Evolutionary conservation across 768 basidiomycete species (phyloP).

Genomic region (Coprinellus micaceus): DNA sequence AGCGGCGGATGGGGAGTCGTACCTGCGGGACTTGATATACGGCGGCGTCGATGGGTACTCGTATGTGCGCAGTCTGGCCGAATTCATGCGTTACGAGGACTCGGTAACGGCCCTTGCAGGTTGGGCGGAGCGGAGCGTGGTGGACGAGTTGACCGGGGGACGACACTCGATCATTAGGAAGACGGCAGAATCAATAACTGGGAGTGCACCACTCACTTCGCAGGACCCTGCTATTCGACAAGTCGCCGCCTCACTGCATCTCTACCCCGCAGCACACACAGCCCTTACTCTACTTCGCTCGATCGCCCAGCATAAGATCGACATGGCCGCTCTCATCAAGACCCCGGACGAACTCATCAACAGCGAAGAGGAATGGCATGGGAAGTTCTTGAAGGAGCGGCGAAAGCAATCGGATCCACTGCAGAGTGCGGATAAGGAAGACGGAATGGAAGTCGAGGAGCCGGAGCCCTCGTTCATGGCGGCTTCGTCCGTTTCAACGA

Average conservation of each 20-base stretch:
- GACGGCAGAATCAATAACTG: constrained; percentile 23
- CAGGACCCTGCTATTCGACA: constrained; percentile 25
- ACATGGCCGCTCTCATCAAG: constrained; percentile 49
- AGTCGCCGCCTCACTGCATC: constrained; percentile 37
- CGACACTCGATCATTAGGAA: constrained; percentile 44
- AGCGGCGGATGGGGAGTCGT: constrained; percentile 59
- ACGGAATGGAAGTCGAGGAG: constrained; percentile 12
- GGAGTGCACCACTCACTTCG: not conserved
- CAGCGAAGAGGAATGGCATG: constrained; percentile 53
- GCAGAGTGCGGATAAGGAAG: constrained; percentile 9
- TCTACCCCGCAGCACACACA: constrained; percentile 39
- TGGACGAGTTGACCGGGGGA: constrained; percentile 46
- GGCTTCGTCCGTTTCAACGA: constrained; percentile 12
- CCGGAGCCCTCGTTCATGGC: constrained; percentile 30
- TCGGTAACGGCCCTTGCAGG: constrained; percentile 36
- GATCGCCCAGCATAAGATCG: constrained; percentile 45
- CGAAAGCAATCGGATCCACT: constrained; percentile 16
- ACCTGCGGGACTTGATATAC: constrained; percentile 70
- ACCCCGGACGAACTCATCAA: constrained; percentile 43
- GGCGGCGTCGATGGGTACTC: constrained; percentile 75
- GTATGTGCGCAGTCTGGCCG: constrained; percentile 72
- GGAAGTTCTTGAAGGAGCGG: constrained; percentile 37
- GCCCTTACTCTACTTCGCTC: constrained; percentile 39
- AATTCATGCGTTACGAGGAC: constrained; percentile 52
- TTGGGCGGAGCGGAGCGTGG: constrained; percentile 42